These are phyloP conservation scores for Clavispora asparagi DNA, from an alignment of 805 yeast species.

Conservation along the genomic window DNA sequence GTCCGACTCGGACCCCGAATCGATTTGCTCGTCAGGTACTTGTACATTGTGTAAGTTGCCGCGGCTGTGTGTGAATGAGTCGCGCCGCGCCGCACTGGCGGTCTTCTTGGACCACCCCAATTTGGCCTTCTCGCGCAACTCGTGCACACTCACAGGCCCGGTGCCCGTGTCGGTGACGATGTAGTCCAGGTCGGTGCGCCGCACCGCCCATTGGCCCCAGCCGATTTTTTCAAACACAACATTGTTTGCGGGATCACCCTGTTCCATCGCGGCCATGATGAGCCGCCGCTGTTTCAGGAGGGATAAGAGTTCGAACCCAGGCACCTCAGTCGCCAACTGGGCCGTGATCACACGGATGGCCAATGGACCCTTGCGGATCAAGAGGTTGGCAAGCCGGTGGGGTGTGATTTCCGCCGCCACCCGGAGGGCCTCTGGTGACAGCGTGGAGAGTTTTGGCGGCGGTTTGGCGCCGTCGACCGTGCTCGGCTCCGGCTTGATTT, in stretches of 20 bases:
- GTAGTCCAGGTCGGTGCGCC: slow-evolving; percentile 42
- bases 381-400: slow-evolving; percentile 61
- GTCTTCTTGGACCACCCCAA: slow-evolving; percentile 38
- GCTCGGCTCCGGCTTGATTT: not conserved
- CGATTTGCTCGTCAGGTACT: slow-evolving; percentile 34
- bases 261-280: slow-evolving; percentile 84
- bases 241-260: slow-evolving; percentile 53
- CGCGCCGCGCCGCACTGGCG: slow-evolving; percentile 33
- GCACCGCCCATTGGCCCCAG: slow-evolving; percentile 97
- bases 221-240: slow-evolving; percentile 89
- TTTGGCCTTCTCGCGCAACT: slow-evolving; percentile 30
- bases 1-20: slow-evolving; percentile 23
- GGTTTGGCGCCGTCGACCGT: not conserved
- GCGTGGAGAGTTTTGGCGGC: slow-evolving; percentile 47
- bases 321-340: slow-evolving; percentile 68
- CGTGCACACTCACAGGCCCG: slow-evolving; percentile 27
- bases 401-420: slow-evolving; percentile 86
- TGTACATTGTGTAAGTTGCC: slow-evolving; percentile 42
- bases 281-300: slow-evolving; percentile 85
- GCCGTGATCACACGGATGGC: slow-evolving; percentile 88
- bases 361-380: slow-evolving; percentile 74
- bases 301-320: slow-evolving; percentile 73
- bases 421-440: slow-evolving; percentile 82
- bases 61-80: slow-evolving; percentile 45
- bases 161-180: slow-evolving; percentile 37